Base-by-base conservation (phyloP, 1,139 yeast genomes). In the Kazachstania sp. region DNA sequence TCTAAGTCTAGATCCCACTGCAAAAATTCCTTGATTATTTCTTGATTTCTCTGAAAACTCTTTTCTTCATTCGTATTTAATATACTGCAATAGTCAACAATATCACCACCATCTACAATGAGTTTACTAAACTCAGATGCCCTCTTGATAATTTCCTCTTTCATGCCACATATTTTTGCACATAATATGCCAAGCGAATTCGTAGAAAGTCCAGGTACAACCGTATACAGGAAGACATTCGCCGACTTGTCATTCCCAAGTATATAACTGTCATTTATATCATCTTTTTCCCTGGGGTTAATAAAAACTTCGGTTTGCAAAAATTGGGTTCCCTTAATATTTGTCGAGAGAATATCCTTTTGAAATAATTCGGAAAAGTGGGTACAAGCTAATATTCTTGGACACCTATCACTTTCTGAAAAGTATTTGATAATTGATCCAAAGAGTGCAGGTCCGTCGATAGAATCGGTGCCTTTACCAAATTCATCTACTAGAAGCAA, bases 391-490 rank as follows among this genome's bases (percentile, higher is more conserved):
- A 73, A 43, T 0, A 66, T 56, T 41, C 71, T 57, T 0, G 75
- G 71, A 34, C 70, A 54, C 0, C 31, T 37, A 0, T 41, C 32
- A 0, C 45, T 39, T 2, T 46, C 39, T 1, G 59, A 50, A 7
- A 71, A 51, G 16, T 59, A 50, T 23, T 61, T 61, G 12, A 74
- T 53, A 12, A 70, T 55, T 0, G 74, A 58, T 1, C 74, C 76
- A 49, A 73, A 65, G 15, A 74, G 49, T 0, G 75, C 67, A 0
- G 75, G 74, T 0, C 78, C 78, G 51, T 74, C 77, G 31, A 64
- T 51, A 1, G 66, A 54, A 55, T 72, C 76, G 0, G 77, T 75
- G 0, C 79, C 80, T 45, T 74, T 71, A 0, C 79, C 80, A 60
- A 73, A 74, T 52, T 76, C 80, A 58, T 75, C 79, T 20, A 75